phyloP scores from a whole-genome alignment of 371 early-diverging fungal species.

The Mucor ambiguus region DNA sequence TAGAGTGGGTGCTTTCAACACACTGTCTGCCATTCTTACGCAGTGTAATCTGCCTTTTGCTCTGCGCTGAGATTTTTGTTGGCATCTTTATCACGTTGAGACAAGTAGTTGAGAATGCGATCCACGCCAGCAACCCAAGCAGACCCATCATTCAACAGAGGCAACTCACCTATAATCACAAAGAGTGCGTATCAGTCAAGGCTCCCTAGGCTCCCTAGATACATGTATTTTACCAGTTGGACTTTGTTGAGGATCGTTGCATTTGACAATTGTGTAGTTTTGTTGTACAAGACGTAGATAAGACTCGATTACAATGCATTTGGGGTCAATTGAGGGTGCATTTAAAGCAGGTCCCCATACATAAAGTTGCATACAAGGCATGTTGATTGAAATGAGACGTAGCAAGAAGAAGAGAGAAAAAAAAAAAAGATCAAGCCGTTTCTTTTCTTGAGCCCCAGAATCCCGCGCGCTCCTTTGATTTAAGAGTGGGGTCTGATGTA shows the following conservation, averaged over 20 bases:
- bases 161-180: slow-evolving; percentile 55
- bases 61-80: slow-evolving; percentile 48
- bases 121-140: slow-evolving; percentile 63
- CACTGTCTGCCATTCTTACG: slow-evolving; percentile 23
- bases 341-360: slow-evolving; percentile 62
- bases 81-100: slow-evolving; percentile 49
- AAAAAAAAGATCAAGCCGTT: not conserved
- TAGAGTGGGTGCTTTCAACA: not conserved
- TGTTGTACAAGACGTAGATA: slow-evolving; percentile 55
- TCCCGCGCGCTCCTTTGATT: not conserved
- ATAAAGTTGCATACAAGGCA: slow-evolving; percentile 28
- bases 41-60: slow-evolving; percentile 56
- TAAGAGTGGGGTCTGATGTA: not conserved
- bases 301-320: slow-evolving; percentile 55
- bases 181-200: not conserved
- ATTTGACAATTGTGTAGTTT: slow-evolving; percentile 49
- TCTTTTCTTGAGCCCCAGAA: not conserved
- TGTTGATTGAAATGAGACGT: not conserved
- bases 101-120: slow-evolving; percentile 55
- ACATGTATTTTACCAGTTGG: slow-evolving; percentile 53
- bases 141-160: slow-evolving; percentile 58
- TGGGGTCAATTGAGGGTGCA: slow-evolving; percentile 64
- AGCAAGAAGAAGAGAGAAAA: not conserved
- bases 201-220: not conserved
- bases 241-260: slow-evolving; percentile 59